Evolutionary conservation across 192 early-diverging fungal genomes (phyloP).

Genomic region (Dissophora globulifera): DNA sequence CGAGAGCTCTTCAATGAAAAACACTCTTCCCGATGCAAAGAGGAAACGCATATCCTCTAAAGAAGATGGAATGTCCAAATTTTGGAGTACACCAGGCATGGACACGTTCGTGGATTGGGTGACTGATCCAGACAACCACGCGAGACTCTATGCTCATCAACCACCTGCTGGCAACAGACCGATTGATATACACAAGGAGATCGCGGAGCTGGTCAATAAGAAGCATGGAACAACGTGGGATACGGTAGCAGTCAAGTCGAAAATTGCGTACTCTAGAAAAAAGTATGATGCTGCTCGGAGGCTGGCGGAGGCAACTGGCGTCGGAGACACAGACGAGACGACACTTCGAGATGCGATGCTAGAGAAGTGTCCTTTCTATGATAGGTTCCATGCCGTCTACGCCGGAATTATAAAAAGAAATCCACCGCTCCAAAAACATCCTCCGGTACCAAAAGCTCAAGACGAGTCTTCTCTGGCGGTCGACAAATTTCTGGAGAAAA

Average conservation of each 20-base stretch:
- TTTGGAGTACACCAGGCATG: slow-evolving; percentile 9
- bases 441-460: neutral
- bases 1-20: neutral
- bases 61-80: neutral
- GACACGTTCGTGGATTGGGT: slow-evolving; percentile 8
- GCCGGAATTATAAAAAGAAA: neutral
- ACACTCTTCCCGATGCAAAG: neutral
- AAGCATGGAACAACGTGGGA: neutral
- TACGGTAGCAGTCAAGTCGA: neutral
- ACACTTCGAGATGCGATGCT: neutral
- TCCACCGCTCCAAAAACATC: neutral
- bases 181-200: neutral
- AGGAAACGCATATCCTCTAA: neutral
- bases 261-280: slow-evolving; percentile 3
- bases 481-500: neutral
- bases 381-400: slow-evolving; percentile 6
- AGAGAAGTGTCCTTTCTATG: neutral
- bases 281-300: neutral
- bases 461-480: neutral
- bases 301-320: neutral
- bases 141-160: neutral
- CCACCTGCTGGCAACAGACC: neutral
- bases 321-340: neutral
- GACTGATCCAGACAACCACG: slow-evolving; percentile 8
- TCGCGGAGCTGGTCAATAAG: neutral